These are phyloP conservation scores for Dimocarpus longan DNA, from an alignment of 345 rosid species.

Conservation along the genomic window DNA sequence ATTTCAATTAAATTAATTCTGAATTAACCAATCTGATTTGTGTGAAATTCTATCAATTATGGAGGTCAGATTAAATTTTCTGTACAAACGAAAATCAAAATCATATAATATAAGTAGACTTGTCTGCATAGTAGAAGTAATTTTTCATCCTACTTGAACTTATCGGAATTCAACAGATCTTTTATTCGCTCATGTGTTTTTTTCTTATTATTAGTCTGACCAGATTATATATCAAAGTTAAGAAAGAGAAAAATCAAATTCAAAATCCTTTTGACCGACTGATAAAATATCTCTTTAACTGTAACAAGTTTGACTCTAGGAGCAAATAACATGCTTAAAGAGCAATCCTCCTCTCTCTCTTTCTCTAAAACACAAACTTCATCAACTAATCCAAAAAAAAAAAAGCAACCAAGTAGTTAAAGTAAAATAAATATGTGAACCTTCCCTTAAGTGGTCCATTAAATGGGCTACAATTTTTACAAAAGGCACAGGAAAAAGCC, in stretches of 20 bases:
- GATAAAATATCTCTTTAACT: neutral
- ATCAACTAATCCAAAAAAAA: constrained; percentile 8
- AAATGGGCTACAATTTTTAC: constrained; percentile 24
- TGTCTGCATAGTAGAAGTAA: too few species aligned
- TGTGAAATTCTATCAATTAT: neutral
- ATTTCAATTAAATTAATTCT: too few species aligned
- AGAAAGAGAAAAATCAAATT: neutral
- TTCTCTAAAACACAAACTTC: neutral
- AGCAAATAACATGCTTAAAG: constrained; percentile 15
- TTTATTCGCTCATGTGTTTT: too few species aligned
- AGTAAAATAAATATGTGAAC: neutral
- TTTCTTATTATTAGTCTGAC: too few species aligned
- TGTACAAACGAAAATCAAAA: too few species aligned
- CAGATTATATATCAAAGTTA: too few species aligned
- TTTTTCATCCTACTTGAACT: too few species aligned
- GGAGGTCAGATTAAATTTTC: neutral
- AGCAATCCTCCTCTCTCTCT: neutral
- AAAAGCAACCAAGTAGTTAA: neutral
- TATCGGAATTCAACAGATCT: too few species aligned
- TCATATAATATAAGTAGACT: too few species aligned
- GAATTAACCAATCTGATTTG: neutral
- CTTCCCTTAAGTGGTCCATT: constrained; percentile 25
- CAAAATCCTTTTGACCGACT: neutral
- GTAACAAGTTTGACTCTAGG: constrained; percentile 15
- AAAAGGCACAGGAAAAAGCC: constrained; percentile 12